A percentile compares a stretch with the other conserved stretches of the same genome.
phyloP scores from a whole-genome alignment of 768 basidiomycete species.

The Leucosporidium creatinivorum region DNA sequence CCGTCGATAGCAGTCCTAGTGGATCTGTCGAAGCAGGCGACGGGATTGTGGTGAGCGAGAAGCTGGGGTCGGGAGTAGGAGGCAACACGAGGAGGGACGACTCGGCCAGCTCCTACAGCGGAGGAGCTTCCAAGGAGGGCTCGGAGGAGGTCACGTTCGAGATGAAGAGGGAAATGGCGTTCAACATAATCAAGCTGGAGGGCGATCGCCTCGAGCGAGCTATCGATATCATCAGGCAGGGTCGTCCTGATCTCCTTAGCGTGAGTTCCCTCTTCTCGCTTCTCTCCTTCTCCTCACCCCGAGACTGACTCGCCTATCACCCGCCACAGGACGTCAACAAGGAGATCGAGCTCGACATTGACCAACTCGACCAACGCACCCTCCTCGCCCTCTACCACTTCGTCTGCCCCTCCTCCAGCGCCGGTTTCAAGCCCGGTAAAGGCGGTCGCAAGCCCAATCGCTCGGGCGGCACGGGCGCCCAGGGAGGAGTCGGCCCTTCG shows the following conservation, averaged over 20 bases:
- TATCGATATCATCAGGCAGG: constrained; percentile 89
- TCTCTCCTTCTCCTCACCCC: neutral
- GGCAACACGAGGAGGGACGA: constrained; percentile 20
- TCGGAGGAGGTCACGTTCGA: constrained; percentile 62
- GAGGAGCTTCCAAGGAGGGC: constrained; percentile 20
- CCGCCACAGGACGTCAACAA: constrained; percentile 46
- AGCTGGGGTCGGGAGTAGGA: constrained; percentile 1
- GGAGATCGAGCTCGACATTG: constrained; percentile 98
- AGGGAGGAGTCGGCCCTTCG: constrained; percentile 16
- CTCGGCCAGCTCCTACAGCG: constrained; percentile 15
- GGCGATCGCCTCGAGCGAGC: constrained; percentile 77
- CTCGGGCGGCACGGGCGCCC: constrained; percentile 46
- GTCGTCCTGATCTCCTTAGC: constrained; percentile 84
- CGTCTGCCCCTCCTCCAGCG: constrained; percentile 46
- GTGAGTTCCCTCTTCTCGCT: constrained; percentile 49
- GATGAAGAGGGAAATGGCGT: constrained; percentile 97
- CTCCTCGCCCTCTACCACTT: constrained; percentile 92
- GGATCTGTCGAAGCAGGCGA: constrained; percentile 1
- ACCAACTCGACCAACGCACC: constrained; percentile 73
- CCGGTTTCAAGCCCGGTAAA: constrained; percentile 28
- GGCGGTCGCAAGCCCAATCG: constrained; percentile 49
- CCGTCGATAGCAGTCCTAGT: neutral
- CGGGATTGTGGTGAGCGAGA: constrained; percentile 1
- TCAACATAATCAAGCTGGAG: constrained; percentile 80
- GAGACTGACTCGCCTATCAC: neutral